Evolutionary conservation across 2,329 filamentous ascomycete genomes (phyloP), one percentile per base, ranked within the genome.

Genomic region (Apiospora aurea): DNA sequence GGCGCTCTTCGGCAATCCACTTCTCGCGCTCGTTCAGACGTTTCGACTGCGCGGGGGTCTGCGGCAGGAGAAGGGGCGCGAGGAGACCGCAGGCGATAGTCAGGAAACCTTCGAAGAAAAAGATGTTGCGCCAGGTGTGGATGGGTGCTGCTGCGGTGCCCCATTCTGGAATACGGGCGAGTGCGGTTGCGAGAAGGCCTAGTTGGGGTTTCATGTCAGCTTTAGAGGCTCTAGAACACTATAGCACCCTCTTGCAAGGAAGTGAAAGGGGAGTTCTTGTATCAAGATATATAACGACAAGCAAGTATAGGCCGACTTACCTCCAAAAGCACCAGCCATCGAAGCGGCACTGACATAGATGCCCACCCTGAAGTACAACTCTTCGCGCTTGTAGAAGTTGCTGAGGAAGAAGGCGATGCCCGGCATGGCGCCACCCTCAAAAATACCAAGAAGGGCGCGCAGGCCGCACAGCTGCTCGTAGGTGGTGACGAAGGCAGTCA

Each of bases 61-160:
- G 83, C 0, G 88, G 87, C 81, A 90, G 85, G 73, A 88, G 80
- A 69, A 87, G 81, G 0, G 87, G 87, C 0, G 88, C 86, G 1
- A 81, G 72, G 1, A 84, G 51, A 0, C 86, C 88, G 16, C 87
- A 76, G 57, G 87, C 72, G 29, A 86, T 78, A 13, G 88, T 91
- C 73, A 90, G 75, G 57, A 90, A 78, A 0, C 89, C 89, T 77
- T 91, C 89, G 72, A 91, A 90, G 80, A 91, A 90, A 82, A 91
- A 91, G 75, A 91, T 91, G 78, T 88, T 88, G 73, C 86, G 83
- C 87, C 87, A 89, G 0, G 83, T 86, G 74, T 86, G 81, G 70
- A 90, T 81, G 72, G 82, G 82, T 2, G 79, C 73, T 0, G 78
- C 80, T 8, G 81, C 77, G 0, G 47, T 71, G 5, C 88, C 88